Evolutionary conservation across 306 rosid species (phyloP).

Genomic region (Crataegus laevigata): DNA sequence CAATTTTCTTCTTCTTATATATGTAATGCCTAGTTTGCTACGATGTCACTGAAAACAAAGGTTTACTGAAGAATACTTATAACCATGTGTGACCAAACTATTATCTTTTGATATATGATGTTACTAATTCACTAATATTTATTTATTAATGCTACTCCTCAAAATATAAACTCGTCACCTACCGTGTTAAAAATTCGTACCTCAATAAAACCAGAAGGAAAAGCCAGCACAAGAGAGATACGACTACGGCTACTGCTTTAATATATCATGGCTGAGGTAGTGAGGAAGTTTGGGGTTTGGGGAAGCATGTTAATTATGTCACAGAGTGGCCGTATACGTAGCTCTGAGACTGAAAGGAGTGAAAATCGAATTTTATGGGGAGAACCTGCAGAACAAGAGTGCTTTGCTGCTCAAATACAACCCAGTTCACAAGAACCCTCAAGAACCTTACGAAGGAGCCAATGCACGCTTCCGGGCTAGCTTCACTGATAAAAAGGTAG

Average conservation of each 20-base stretch:
- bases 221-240: no score
- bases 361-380: slow-evolving; percentile 25
- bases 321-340: not conserved
- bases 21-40: no score
- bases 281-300: slow-evolving; percentile 25
- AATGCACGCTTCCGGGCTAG: slow-evolving; percentile 59
- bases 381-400: slow-evolving; percentile 34
- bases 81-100: no score
- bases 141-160: no score
- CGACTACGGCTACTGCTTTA: no score
- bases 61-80: no score
- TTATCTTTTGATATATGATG: no score
- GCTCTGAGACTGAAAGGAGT: slow-evolving; percentile 46
- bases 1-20: no score
- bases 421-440: slow-evolving; percentile 50
- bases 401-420: slow-evolving; percentile 43
- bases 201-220: not conserved
- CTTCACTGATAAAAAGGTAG: slow-evolving; percentile 55
- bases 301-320: slow-evolving; percentile 28
- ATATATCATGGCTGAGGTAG: slow-evolving; percentile 14
- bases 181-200: no score
- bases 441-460: slow-evolving; percentile 41
- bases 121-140: no score
- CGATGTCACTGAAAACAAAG: no score
- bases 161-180: no score